phyloP scores from a whole-genome alignment of 805 yeast genomes.

The Pichia thaimueangensis region DNA sequence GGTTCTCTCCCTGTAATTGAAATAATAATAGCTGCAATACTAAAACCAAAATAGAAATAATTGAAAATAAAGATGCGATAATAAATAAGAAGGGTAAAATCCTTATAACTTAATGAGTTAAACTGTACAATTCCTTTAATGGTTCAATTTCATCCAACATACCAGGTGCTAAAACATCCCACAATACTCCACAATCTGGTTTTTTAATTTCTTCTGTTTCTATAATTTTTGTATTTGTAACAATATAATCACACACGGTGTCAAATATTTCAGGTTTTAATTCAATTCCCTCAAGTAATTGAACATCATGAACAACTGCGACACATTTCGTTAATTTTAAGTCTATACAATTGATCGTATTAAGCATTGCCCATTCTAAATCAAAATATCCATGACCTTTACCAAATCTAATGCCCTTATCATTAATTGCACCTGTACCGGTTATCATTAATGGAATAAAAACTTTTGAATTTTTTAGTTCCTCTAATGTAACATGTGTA shows the following conservation, averaged over 20 bases:
- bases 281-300: constrained; percentile 21
- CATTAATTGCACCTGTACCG: constrained; percentile 29
- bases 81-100: background rate
- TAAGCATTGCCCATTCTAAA: constrained; percentile 29
- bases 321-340: constrained; percentile 19
- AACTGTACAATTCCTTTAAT: constrained; percentile 17
- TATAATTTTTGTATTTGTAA: constrained; percentile 21
- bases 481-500: constrained; percentile 16
- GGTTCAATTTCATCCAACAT: constrained; percentile 29
- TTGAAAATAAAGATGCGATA: too few relatives aligned
- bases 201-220: constrained; percentile 18
- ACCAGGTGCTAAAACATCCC: constrained; percentile 23
- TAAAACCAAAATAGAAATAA: background rate
- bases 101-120: background rate
- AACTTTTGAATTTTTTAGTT: constrained; percentile 15
- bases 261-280: constrained; percentile 27
- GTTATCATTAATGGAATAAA: constrained; percentile 25
- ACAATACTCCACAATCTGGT: constrained; percentile 25
- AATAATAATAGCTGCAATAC: too few relatives aligned
- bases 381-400: constrained; percentile 31
- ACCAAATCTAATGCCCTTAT: constrained; percentile 27
- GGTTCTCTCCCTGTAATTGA: too few relatives aligned
- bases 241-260: constrained; percentile 28
- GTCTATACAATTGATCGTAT: constrained; percentile 21
- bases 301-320: constrained; percentile 30